These are phyloP conservation scores for Cercophora sp. DNA, from an alignment of 495 filamentous ascomycete genomes.

Conservation along the genomic window DNA sequence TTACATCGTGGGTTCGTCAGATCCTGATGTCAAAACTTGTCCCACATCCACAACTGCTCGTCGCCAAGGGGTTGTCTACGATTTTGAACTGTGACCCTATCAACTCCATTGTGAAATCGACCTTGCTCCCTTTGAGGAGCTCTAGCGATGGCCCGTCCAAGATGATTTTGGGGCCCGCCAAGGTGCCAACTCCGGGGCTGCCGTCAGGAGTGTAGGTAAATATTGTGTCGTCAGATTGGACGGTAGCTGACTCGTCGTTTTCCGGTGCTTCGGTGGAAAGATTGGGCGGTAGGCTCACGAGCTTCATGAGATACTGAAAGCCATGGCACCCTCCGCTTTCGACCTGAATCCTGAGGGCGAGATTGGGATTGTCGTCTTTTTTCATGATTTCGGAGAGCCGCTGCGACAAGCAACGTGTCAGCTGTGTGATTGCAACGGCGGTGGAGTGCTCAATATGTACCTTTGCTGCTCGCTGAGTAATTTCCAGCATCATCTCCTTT, in stretches of 20 bases:
- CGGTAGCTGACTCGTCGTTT: conserved; percentile 20
- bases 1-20: conserved; percentile 18
- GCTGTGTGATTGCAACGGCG: too few species aligned
- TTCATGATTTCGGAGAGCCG: conserved; percentile 68
- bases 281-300: conserved; percentile 56
- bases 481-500: conserved; percentile 72
- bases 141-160: conserved; percentile 87
- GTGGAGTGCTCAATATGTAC: too few species aligned
- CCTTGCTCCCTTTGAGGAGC: conserved; percentile 83
- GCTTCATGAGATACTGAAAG: conserved; percentile 93
- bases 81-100: conserved; percentile 99
- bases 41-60: conserved; percentile 94
- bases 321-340: conserved; percentile 94
- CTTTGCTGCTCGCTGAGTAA: conserved; percentile 75
- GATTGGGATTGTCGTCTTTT: conserved; percentile 72
- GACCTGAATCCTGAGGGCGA: conserved; percentile 84
- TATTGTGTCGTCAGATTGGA: conserved; percentile 71
- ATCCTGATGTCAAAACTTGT: conserved; percentile 93
- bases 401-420: conserved; percentile 25
- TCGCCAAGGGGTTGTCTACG: conserved; percentile 83
- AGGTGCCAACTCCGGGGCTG: conserved; percentile 1
- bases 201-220: conserved; percentile 34
- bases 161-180: conserved; percentile 67
- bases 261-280: conserved; percentile 21
- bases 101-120: conserved; percentile 94